Base-by-base conservation (phyloP, 257 asterid genomes). In the Cynanchum wilfordii region DNA sequence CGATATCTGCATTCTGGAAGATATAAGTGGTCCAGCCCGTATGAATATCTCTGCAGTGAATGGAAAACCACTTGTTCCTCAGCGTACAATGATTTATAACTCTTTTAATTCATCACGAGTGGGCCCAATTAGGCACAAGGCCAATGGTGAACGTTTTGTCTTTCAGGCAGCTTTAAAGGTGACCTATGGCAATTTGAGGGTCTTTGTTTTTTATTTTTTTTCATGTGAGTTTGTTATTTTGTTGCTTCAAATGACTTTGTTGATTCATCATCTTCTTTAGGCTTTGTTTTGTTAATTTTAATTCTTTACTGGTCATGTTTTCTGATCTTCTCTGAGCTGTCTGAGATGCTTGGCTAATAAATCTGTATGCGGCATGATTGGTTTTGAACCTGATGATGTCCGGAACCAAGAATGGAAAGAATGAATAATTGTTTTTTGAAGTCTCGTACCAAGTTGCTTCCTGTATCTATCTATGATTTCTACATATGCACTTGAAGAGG, bases 101-200 rank as follows among this genome's bases (percentile, higher is more conserved):
- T 73, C 87, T 71, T 80, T 77, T 19, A 69, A 58, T 75, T 87
- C 86, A 58, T 73, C 47, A 10, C 81, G 72, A 40, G 66, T 77
- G 67, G 81, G 84, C n/a, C 83, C 75, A 40, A 76, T 83, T 70
- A 90, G 85, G 82, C 80, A 59, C 55, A 92, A 79, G 76, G 82
- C 84, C 71, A 89, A 90, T 74, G 90, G 84, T 59, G 98, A 90
- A 72, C 86, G 85, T 56, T 82, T 54, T 70, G 85, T 92, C 70
- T 88, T 74, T 71, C 90, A 83, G 79, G 94, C 82, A 80, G 98
- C 97, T 15, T 76, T 92, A 78, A 90, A 90, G 98, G 98, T 90
- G 74, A 79, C 45, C 56, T 33, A 56, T 52, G 47, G 59, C 11
- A 25, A 20, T 63, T 52, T 63, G 75, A 57, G 56, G 36, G 36